Evolutionary conservation across 331 rosid species (phyloP).

Genomic region (Ulmus americana): DNA sequence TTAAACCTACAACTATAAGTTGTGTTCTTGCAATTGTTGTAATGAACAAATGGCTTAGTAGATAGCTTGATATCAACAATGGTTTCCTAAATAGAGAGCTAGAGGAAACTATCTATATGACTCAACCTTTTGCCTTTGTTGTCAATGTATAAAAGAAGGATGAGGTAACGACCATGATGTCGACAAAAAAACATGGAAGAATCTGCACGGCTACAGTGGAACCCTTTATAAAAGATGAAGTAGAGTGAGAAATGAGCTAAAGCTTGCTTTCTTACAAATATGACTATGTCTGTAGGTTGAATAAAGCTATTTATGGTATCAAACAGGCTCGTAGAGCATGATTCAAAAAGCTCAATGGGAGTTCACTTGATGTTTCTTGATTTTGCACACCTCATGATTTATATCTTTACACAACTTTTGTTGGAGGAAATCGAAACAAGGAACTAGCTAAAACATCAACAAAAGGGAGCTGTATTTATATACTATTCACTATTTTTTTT

Average conservation of each 20-base stretch:
- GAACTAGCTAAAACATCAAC: constrained; percentile 71
- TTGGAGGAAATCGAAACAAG: constrained; percentile 74
- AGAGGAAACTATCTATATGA: no score
- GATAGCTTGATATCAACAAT: no score
- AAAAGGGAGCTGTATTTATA: constrained; percentile 31
- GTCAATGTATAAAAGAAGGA: background rate
- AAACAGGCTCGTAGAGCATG: no score
- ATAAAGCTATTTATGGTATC: no score
- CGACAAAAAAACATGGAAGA: background rate
- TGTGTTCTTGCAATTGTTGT: no score
- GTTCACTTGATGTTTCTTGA: constrained; percentile 71
- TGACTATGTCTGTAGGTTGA: no score
- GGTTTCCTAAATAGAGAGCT: no score
- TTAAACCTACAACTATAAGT: no score
- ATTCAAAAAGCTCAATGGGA: no score
- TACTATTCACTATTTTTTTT: background rate
- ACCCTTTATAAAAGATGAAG: background rate
- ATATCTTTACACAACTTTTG: constrained; percentile 75
- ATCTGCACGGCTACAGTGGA: background rate
- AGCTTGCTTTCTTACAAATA: no score
- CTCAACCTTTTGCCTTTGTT: background rate
- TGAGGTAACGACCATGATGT: background rate
- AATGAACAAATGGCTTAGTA: no score
- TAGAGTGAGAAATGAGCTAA: background rate
- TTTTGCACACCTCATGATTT: constrained; percentile 63